Conservation (phyloP, 306 rosid genomes). For the Vigna trinervia region DNA sequence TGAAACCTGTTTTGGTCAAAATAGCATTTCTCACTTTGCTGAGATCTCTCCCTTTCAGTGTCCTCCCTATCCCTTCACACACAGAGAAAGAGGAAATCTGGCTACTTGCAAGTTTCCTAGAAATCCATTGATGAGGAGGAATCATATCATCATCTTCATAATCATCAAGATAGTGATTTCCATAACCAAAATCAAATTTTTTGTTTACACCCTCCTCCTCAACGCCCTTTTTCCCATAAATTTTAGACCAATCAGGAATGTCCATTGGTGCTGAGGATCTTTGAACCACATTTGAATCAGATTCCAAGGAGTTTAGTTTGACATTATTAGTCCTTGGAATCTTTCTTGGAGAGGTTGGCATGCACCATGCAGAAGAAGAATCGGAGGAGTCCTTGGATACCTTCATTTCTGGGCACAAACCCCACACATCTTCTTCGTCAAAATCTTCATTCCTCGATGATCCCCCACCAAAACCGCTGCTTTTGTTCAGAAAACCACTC, state of each 20-base stretch:
- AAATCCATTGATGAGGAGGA: constrained; percentile 95
- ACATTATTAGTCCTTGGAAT: constrained; percentile 50
- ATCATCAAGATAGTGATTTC: constrained; percentile 11
- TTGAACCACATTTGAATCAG: constrained; percentile 43
- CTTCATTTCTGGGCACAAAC: constrained; percentile 51
- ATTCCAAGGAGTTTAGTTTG: constrained; percentile 37
- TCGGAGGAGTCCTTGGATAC: constrained; percentile 44
- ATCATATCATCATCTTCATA: constrained; percentile 44
- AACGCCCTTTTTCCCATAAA: constrained; percentile 58
- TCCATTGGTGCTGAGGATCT: constrained; percentile 68
- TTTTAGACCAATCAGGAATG: constrained; percentile 90
- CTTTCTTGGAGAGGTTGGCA: constrained; percentile 56
- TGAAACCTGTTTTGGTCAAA: constrained; percentile 81
- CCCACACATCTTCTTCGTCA: constrained; percentile 73
- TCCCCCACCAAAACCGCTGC: constrained; percentile 33
- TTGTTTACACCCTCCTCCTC: constrained; percentile 23
- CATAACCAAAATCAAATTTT: constrained; percentile 27
- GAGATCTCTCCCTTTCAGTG: constrained; percentile 86
- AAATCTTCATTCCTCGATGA: constrained; percentile 59
- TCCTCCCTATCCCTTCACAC: constrained; percentile 83
- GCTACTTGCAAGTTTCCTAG: constrained; percentile 82
- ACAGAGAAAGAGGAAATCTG: constrained; percentile 83
- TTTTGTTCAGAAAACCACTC: constrained; percentile 48
- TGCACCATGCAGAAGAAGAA: constrained; percentile 65
- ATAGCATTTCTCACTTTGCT: constrained; percentile 78